A percentile compares a stretch with the other conserved stretches of the same genome.
Conservation (phyloP, 164 flowering plant species). For the Buxus sempervirens region DNA sequence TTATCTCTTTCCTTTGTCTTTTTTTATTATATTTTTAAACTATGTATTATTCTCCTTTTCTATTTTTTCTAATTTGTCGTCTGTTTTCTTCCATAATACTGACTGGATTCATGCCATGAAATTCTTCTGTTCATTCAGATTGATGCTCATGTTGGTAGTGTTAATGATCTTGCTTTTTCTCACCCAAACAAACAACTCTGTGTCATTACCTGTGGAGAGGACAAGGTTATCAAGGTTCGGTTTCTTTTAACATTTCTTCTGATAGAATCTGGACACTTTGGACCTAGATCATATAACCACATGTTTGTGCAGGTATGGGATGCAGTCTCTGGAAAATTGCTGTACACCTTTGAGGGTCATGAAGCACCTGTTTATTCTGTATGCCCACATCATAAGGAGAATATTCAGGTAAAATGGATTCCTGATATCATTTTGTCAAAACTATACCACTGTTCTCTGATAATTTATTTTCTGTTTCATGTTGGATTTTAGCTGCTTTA, state of each 20-base stretch:
- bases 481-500: not conserved
- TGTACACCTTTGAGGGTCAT: conserved; percentile 63
- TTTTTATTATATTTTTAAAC: no score
- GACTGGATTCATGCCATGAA: not conserved
- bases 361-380: conserved; percentile 66
- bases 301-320: conserved; percentile 49
- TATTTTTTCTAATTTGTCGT: not conserved
- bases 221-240: conserved; percentile 64
- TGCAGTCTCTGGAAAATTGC: conserved; percentile 48
- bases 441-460: not conserved
- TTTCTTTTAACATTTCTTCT: not conserved
- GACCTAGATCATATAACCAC: not conserved
- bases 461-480: not conserved
- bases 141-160: conserved; percentile 72
- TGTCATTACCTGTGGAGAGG: conserved; percentile 74
- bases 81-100: not conserved
- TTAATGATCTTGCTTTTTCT: conserved; percentile 71
- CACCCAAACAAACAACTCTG: conserved; percentile 59
- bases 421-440: not conserved
- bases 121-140: conserved; percentile 31
- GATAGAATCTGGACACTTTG: not conserved
- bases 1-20: not conserved
- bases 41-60: not conserved
- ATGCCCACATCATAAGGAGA: conserved; percentile 61
- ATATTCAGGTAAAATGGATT: conserved; percentile 37